Percentiles rank a stretch among this genome's conserved stretches.
Conservation (phyloP, 1,284 basidiomycete genomes). For the Cutaneotrichosporon sp. region DNA sequence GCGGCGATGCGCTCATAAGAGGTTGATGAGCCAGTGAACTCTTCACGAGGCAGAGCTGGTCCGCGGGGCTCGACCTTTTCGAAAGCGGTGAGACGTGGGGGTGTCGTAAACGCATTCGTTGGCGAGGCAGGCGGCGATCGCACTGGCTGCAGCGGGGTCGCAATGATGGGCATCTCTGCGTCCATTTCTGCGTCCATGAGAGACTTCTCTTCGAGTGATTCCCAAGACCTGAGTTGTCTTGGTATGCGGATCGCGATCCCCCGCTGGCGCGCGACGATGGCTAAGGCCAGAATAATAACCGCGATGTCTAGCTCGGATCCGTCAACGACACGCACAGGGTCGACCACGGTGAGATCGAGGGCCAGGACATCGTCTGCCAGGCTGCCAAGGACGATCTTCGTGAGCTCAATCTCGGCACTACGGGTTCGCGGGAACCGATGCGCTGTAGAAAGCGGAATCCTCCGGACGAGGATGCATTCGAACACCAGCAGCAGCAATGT, state of each 20-base stretch:
- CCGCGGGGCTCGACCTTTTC: too few species aligned
- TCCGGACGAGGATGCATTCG: slow-evolving; percentile 19
- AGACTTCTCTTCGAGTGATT: not conserved
- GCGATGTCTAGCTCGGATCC: slow-evolving; percentile 24
- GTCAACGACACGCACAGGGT: slow-evolving; percentile 18
- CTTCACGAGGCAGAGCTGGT: too few species aligned
- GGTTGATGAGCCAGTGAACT: too few species aligned
- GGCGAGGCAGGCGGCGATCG: not conserved
- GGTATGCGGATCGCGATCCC: slow-evolving; percentile 17
- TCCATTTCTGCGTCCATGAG: not conserved
- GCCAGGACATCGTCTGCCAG: slow-evolving; percentile 26
- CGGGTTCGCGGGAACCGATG: slow-evolving; percentile 13
- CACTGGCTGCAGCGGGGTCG: not conserved
- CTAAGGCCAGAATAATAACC: slow-evolving; percentile 30
- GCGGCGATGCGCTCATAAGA: too few species aligned
- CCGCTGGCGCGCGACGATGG: slow-evolving; percentile 25
- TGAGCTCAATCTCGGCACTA: slow-evolving; percentile 21
- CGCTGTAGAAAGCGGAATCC: slow-evolving; percentile 15
- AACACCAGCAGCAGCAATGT: slow-evolving; percentile 30
- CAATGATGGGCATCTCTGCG: not conserved
- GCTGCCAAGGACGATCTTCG: slow-evolving; percentile 31
- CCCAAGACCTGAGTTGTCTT: not conserved
- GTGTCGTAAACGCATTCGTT: too few species aligned
- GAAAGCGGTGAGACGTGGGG: too few species aligned
- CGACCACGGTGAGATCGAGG: slow-evolving; percentile 27